Base-by-base conservation (phyloP, 305 asterid genomes). In the Coffea humblotiana region DNA sequence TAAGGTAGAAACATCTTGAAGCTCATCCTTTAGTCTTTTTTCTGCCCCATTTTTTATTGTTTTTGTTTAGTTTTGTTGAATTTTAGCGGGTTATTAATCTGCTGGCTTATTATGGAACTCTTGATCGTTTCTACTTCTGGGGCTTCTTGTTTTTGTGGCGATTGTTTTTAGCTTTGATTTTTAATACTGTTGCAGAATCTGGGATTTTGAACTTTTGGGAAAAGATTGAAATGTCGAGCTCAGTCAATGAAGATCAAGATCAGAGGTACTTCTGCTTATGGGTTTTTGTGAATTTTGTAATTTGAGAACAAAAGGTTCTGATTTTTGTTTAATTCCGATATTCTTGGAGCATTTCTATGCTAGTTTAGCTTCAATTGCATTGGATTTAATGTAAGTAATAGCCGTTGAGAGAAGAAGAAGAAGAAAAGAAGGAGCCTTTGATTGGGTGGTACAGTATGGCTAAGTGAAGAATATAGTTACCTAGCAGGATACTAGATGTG, bases 161-260 rank as follows among this genome's bases (percentile, higher is more conserved):
- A 21, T 21, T 58, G 3, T 9, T 45, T 19, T 11, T 29, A 29
- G 51, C 61, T 72, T 64, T 83, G 25, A 43, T 72, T 54, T 58
- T 68, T 49, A 45, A 35, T 45, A 32, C 35, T 69, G 49, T 75
- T 72, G 48, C 76, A 75, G 81, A 77, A 81, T 68, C 64, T 86
- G 32, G 19, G 72, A 5, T 75, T 77, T 74, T 56, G 72, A 68
- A 75, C 72, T 79, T 15, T 35, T 35, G 72, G 43, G 13, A 25
- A 52, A 47, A 54, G 21, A 63, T 52, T 51, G 71, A 79, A 79
- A 91, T 91, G 94, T 80, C 92, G 27, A 82, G 81, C 82, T 79
- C 90, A 52, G 81, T 54, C 65, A 86, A 81, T 78, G 87, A 85
- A 87, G 92, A 90, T 87, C 94, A 85, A 78, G 91, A 88, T 83